A percentile compares a stretch with the other conserved stretches of the same genome.
Evolutionary conservation across 495 filamentous ascomycete species (phyloP).

Genomic region (Hyaloscypha hepaticicola): DNA sequence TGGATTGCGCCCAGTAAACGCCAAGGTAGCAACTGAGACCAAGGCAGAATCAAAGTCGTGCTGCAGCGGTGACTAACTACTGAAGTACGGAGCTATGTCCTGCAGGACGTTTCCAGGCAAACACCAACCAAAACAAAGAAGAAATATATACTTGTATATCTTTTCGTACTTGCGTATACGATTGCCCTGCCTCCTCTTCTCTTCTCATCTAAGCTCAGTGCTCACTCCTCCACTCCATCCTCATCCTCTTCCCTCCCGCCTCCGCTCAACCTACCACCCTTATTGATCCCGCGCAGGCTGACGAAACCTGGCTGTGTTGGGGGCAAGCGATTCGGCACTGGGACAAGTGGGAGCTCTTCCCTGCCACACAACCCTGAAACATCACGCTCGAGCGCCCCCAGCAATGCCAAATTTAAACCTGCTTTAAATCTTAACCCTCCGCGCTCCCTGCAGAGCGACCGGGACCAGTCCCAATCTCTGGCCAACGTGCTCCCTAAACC

Average conservation of each 20-base stretch:
- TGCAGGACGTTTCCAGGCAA: too few relatives aligned
- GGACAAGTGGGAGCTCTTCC: not conserved
- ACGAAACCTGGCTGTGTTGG: slow-evolving; percentile 4
- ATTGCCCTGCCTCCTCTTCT: not conserved
- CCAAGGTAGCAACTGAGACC: too few relatives aligned
- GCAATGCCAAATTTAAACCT: not conserved
- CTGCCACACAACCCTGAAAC: slow-evolving; percentile 14
- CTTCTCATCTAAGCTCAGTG: not conserved
- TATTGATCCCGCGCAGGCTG: not conserved
- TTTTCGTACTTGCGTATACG: too few relatives aligned
- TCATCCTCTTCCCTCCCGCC: not conserved
- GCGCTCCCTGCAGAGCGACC: slow-evolving; percentile 1
- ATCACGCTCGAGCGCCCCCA: not conserved
- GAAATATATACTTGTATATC: too few relatives aligned
- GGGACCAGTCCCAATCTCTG: slow-evolving; percentile 15
- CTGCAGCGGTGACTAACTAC: too few relatives aligned
- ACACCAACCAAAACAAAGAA: too few relatives aligned
- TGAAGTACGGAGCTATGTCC: too few relatives aligned
- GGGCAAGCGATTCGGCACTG: slow-evolving; percentile 14
- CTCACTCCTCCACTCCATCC: not conserved
- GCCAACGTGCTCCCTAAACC: slow-evolving; percentile 3
- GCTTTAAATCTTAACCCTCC: slow-evolving; percentile 2
- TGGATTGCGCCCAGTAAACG: too few relatives aligned
- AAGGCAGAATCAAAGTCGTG: too few relatives aligned
- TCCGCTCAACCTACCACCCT: not conserved